Conservation (phyloP, 192 early-diverging fungal genomes). For the Jimgerdemannia lactiflua region DNA sequence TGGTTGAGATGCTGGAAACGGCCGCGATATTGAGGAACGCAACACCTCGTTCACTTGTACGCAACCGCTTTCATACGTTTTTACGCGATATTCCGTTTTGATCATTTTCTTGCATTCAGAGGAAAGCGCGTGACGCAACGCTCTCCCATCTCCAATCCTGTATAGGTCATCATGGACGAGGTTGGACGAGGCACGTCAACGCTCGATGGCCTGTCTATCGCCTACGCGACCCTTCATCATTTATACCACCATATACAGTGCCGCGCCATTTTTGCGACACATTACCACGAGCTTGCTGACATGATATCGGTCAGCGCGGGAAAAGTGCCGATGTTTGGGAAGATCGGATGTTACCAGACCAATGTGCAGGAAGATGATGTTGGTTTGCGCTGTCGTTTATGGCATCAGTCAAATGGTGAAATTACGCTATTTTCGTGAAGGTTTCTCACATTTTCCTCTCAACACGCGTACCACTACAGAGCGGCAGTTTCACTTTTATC, state of each 20-base stretch:
- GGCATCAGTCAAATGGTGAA: not conserved
- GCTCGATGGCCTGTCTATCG: constrained; percentile 66
- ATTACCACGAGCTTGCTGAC: constrained; percentile 71
- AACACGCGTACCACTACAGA: not conserved
- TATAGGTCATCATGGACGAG: constrained; percentile 82
- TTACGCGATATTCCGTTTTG: not conserved
- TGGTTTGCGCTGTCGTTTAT: not conserved
- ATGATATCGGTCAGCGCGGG: not conserved
- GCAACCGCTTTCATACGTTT: not conserved
- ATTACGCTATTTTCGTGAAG: not conserved
- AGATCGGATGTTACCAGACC: constrained; percentile 21
- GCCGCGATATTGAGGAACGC: constrained; percentile 77
- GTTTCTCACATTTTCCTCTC: not conserved
- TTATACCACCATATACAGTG: constrained; percentile 55
- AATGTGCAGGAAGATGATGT: constrained; percentile 17
- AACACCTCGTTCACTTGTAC: constrained; percentile 53
- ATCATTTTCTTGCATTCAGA: too few relatives aligned
- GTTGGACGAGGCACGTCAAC: constrained; percentile 75
- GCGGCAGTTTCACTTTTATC: constrained; percentile 10
- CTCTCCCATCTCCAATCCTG: not conserved
- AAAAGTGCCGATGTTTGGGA: constrained; percentile 28
- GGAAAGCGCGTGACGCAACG: too few relatives aligned
- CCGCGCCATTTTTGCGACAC: constrained; percentile 73
- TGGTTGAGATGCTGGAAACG: constrained; percentile 86
- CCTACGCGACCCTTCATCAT: constrained; percentile 63